A percentile compares a stretch with the other conserved stretches of the same genome.
Conservation (phyloP, 768 basidiomycete genomes). For the Tricholoma terreum region DNA sequence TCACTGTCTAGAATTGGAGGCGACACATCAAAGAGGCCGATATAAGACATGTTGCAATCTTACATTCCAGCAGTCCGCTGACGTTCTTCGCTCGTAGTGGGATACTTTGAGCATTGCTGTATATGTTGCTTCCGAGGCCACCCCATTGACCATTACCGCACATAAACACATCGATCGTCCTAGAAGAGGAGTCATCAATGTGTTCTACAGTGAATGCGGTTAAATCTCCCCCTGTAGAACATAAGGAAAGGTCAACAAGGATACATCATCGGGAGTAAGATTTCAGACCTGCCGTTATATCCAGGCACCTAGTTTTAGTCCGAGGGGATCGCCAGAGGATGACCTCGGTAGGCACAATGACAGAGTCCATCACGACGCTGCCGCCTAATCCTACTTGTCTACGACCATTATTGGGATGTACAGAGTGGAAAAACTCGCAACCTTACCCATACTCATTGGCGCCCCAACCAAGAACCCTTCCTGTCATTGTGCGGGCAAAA, state of each 20-base stretch:
- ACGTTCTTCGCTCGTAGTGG: conserved; percentile 76
- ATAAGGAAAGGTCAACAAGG: not conserved
- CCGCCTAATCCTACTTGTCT: conserved; percentile 83
- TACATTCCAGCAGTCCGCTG: conserved; percentile 85
- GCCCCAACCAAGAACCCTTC: conserved; percentile 84
- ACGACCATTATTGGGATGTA: not conserved
- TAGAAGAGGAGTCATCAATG: conserved; percentile 19
- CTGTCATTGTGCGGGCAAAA: conserved; percentile 63
- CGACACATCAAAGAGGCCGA: conserved; percentile 5
- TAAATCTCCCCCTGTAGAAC: conserved; percentile 61
- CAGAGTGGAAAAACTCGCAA: not conserved
- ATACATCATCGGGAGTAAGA: not conserved
- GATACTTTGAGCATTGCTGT: conserved; percentile 65
- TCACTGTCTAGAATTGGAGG: conserved; percentile 60
- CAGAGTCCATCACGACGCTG: conserved; percentile 57
- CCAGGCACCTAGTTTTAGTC: conserved; percentile 56
- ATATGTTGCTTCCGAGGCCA: conserved; percentile 65
- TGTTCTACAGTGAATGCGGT: conserved; percentile 75
- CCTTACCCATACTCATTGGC: conserved; percentile 82
- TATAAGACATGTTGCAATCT: conserved; percentile 25
- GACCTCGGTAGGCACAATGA: conserved; percentile 84
- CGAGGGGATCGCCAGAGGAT: conserved; percentile 60
- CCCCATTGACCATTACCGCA: conserved; percentile 86
- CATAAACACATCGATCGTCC: conserved; percentile 52
- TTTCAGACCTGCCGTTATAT: conserved; percentile 59